Evolutionary conservation across 2,329 filamentous ascomycete species (phyloP), one percentile per base, ranked within the genome.

Genomic region (Ceratocystis eucalypticola): DNA sequence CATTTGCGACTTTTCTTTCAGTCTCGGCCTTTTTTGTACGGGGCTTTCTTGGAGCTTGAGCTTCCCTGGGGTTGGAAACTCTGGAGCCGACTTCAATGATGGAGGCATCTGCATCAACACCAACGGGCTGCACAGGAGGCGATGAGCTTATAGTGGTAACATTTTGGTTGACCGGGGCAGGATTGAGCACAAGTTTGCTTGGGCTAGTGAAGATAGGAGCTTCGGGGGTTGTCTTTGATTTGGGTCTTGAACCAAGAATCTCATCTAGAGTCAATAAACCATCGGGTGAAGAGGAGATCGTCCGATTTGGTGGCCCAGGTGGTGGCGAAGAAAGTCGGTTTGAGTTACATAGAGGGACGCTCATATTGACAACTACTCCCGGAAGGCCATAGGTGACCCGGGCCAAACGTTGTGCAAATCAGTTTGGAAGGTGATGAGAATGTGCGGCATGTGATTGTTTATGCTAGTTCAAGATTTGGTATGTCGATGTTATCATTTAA

Each of bases 31-130:
- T 66, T 44, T 64, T 64, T 6, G 25, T 28, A 5, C 59, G 46
- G 5, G 61, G 50, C n/a, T 44, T 67, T 67, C 7, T 46, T 20
- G 7, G 33, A 55, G 20, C 53, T 37, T 22, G 30, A 33, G 25
- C 59, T 37, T 46, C 17, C 48, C 33, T 64, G 8, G 28, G 12
- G 22, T 48, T 66, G 33, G 55, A 64, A 50, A 55, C 64, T 30
- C 44, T 50, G 22, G 8, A 20, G 2, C 50, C n/a, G 17, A 67
- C 50, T 45, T 69, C 66, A 33, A 67, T 62, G 25, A 69, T 10
- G 3, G 68, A 67, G 5, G 25, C 46, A 61, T 69, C 64, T 28
- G 28, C 45, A 7, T 22, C 46, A 20, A 30, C 41, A 22, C 20
- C 20, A 17, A 17, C 12, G 22, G 22, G 53, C 28, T 15, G 37